These are phyloP conservation scores for Hirsutella rhossiliensis DNA, from an alignment of 2,329 filamentous ascomycete genomes.

Conservation along the genomic window DNA sequence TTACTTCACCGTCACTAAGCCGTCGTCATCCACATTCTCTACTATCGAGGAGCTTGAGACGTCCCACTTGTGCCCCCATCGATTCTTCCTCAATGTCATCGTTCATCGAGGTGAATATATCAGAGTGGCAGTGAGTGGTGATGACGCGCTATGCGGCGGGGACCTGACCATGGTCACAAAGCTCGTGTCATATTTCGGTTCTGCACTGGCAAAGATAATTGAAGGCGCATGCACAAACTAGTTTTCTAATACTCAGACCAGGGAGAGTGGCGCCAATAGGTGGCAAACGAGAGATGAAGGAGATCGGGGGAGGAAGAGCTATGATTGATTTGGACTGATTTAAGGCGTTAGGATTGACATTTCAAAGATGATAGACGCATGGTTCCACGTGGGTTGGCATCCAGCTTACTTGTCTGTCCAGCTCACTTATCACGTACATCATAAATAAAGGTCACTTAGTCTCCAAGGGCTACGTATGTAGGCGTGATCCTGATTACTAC, in stretches of 20 bases:
- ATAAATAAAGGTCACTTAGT: too few species aligned
- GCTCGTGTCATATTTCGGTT: background rate
- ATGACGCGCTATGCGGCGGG: background rate
- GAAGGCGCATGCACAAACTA: background rate
- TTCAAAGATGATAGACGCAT: too few species aligned
- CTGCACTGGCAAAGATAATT: background rate
- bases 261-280: too few species aligned
- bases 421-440: too few species aligned
- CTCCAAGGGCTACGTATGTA: too few species aligned
- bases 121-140: conserved; percentile 2
- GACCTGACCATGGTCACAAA: background rate
- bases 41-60: conserved; percentile 2
- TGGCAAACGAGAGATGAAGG: too few species aligned
- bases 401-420: too few species aligned
- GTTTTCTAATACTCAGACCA: background rate
- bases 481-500: too few species aligned
- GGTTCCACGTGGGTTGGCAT: too few species aligned
- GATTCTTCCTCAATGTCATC: conserved; percentile 2
- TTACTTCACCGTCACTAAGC: background rate
- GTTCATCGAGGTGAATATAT: conserved; percentile 1
- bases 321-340: too few species aligned
- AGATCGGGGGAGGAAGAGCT: too few species aligned
- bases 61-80: background rate
- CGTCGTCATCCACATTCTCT: background rate
- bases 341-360: too few species aligned